phyloP scores from a whole-genome alignment of 169 alveolate genomes.

The Theileria annulata region DNA sequence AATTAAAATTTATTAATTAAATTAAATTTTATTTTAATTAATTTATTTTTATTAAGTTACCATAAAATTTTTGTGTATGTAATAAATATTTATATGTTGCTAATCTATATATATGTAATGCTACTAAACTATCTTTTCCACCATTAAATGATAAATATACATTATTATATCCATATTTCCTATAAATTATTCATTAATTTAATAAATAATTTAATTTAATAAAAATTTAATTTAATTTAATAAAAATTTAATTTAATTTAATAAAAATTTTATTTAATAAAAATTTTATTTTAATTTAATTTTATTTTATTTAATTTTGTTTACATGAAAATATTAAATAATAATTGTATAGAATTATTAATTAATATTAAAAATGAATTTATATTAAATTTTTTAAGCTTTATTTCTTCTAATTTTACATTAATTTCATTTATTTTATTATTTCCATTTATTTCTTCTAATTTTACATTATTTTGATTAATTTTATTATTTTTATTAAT shows the following conservation, averaged over 20 bases:
- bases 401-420: background rate
- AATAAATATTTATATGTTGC: conserved; percentile 54
- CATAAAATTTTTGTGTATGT: conserved; percentile 15
- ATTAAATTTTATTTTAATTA: background rate
- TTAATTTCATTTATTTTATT: too few species aligned
- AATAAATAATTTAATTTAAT: too few species aligned
- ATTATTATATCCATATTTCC: conserved; percentile 60
- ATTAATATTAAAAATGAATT: conserved; percentile 12
- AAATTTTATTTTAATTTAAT: too few species aligned
- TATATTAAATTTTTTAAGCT: conserved; percentile 1
- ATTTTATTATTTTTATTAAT: too few species aligned
- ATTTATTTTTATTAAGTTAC: too few species aligned
- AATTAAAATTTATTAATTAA: too few species aligned
- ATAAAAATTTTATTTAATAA: too few species aligned
- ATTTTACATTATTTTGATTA: too few species aligned
- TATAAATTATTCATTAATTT: too few species aligned
- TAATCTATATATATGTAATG: conserved; percentile 69
- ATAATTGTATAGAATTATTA: conserved; percentile 4
- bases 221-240: too few species aligned
- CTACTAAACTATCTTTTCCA: conserved; percentile 78
- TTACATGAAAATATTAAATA: conserved; percentile 31
- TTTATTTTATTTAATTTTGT: background rate
- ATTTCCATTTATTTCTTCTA: too few species aligned
- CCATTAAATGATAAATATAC: conserved; percentile 78
- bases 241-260: too few species aligned